These are phyloP conservation scores for Diaporthe eres DNA, from an alignment of 2,329 filamentous ascomycete genomes.

Conservation along the genomic window DNA sequence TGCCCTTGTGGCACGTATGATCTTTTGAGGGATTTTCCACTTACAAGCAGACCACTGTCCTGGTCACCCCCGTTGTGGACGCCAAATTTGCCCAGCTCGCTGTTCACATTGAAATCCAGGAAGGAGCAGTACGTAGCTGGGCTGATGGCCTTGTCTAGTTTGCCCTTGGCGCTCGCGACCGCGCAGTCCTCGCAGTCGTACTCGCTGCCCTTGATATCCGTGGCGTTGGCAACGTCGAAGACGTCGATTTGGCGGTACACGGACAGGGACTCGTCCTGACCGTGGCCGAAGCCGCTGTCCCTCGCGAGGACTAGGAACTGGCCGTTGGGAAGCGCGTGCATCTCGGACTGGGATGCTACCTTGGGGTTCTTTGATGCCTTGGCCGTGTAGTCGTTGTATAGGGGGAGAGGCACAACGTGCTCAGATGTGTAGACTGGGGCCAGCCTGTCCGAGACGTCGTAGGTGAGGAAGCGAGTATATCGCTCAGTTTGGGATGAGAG, in stretches of 20 bases:
- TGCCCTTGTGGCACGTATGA: slow-evolving; percentile 2
- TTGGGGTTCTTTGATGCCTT: slow-evolving; percentile 54
- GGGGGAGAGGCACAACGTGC: slow-evolving; percentile 76
- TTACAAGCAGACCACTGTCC: slow-evolving; percentile 65
- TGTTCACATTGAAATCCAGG: slow-evolving; percentile 77
- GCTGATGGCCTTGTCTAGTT: slow-evolving; percentile 66
- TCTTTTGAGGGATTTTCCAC: slow-evolving; percentile 4
- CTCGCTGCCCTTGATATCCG: slow-evolving; percentile 67
- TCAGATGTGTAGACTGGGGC: slow-evolving; percentile 68
- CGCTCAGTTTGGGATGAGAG: slow-evolving; percentile 45
- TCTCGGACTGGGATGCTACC: slow-evolving; percentile 77
- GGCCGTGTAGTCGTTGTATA: slow-evolving; percentile 65
- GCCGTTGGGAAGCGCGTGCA: slow-evolving; percentile 72
- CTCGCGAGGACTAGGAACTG: slow-evolving; percentile 78
- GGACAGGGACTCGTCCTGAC: slow-evolving; percentile 64
- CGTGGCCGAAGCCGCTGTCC: slow-evolving; percentile 73
- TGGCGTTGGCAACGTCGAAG: slow-evolving; percentile 73
- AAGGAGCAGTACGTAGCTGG: slow-evolving; percentile 75
- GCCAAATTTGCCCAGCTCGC: slow-evolving; percentile 74
- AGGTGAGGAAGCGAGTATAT: slow-evolving; percentile 74
- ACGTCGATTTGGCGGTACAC: slow-evolving; percentile 79
- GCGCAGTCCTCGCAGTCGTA: slow-evolving; percentile 55
- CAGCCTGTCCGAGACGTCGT: slow-evolving; percentile 56
- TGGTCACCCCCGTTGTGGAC: slow-evolving; percentile 77
- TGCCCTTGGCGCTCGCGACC: slow-evolving; percentile 58